Conservation (phyloP, 2,329 filamentous ascomycete species). For the Metarhizium humberi region DNA sequence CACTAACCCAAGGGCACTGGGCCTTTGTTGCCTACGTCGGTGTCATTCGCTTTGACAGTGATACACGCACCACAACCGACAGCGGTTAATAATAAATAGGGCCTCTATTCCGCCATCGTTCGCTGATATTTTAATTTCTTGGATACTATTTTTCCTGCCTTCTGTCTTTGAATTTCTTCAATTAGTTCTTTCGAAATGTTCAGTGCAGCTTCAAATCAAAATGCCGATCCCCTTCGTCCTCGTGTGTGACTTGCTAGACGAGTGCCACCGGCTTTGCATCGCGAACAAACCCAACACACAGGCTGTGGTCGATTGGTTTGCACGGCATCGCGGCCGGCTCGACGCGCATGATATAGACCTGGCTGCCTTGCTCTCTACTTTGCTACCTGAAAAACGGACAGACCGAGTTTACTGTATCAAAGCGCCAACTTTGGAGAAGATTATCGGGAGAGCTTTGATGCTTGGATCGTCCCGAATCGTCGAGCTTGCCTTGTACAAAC, state of each 20-base stretch:
- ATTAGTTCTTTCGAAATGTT: not conserved
- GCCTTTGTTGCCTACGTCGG: not conserved
- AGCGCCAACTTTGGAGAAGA: conserved; percentile 48
- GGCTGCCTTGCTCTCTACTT: conserved; percentile 60
- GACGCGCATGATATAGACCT: conserved; percentile 46
- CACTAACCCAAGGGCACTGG: not conserved
- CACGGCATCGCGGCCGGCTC: conserved; percentile 47
- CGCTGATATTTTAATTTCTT: not conserved
- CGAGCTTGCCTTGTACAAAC: conserved; percentile 54
- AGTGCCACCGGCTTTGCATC: conserved; percentile 41
- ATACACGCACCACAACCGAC: not conserved
- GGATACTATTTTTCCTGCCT: not conserved
- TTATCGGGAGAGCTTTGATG: conserved; percentile 58
- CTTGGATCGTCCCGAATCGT: conserved; percentile 52
- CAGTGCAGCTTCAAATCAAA: not conserved
- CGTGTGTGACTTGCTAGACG: conserved; percentile 66
- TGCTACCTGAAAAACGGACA: conserved; percentile 66
- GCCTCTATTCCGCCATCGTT: not conserved
- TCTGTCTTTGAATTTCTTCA: not conserved
- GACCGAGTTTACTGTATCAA: conserved; percentile 72
- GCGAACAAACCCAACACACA: conserved; percentile 21
- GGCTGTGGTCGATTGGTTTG: conserved; percentile 59
- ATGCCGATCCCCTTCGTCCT: conserved; percentile 62
- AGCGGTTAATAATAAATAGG: not conserved
- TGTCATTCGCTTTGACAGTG: not conserved